These are phyloP conservation scores for Nemania bipapillata DNA, from an alignment of 2,329 filamentous ascomycete species.

Conservation along the genomic window DNA sequence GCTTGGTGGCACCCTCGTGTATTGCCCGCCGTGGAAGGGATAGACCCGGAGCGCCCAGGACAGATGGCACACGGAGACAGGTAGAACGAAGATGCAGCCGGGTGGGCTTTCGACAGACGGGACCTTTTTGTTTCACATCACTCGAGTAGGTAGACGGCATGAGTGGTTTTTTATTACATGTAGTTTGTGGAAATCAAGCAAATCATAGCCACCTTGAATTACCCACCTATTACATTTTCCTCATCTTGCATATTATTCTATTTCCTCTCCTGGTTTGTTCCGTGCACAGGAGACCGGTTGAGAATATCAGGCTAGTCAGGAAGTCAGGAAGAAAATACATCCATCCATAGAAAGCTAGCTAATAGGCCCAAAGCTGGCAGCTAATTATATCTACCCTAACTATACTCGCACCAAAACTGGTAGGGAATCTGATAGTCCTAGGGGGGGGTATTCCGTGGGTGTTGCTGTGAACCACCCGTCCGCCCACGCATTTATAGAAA, in stretches of 20 bases:
- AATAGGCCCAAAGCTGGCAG: too few relatives aligned
- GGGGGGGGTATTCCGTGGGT: neutral
- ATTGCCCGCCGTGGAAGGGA: neutral
- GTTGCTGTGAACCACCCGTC: neutral
- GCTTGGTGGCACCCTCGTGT: neutral
- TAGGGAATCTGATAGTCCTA: neutral
- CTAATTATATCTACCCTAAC: constrained; percentile 3
- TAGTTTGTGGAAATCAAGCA: neutral
- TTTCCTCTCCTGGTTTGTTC: neutral
- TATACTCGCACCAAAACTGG: neutral
- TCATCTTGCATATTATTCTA: too few relatives aligned
- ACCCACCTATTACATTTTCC: neutral
- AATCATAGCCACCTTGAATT: neutral
- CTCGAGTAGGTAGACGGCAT: neutral
- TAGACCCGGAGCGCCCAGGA: neutral
- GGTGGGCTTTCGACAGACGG: too few relatives aligned
- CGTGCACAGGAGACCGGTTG: neutral
- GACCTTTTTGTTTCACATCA: constrained; percentile 3
- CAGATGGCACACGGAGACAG: neutral
- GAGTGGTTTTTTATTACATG: neutral
- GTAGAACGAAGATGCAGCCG: neutral
- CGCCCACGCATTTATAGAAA: too few relatives aligned
- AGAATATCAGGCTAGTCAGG: neutral
- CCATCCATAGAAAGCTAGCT: neutral
- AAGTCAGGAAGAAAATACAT: neutral